A percentile compares a stretch with the other conserved stretches of the same genome.
phyloP scores from a whole-genome alignment of 1,139 yeast genomes.

The Spathaspora sp. region DNA sequence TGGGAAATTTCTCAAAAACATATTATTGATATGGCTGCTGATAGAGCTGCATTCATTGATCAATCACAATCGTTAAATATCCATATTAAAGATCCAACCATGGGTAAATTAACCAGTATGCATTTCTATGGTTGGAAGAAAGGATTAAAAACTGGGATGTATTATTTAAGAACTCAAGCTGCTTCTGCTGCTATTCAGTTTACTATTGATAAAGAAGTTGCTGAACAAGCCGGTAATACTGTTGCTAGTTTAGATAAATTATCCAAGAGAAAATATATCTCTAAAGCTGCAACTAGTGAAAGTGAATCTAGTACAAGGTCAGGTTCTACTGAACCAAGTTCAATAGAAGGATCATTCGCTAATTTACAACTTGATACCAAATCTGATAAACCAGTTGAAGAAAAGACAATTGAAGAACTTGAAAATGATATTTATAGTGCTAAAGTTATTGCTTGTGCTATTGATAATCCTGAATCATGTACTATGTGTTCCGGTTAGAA shows the following conservation, averaged over 20 bases:
- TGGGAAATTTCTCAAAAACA: slow-evolving; percentile 62
- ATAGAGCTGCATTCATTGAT: slow-evolving; percentile 58
- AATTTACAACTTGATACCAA: slow-evolving; percentile 35
- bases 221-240: slow-evolving; percentile 45
- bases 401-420: slow-evolving; percentile 16
- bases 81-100: slow-evolving; percentile 54
- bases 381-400: slow-evolving; percentile 12
- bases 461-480: slow-evolving; percentile 94
- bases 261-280: slow-evolving; percentile 51
- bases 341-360: slow-evolving; percentile 49
- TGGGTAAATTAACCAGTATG: slow-evolving; percentile 59
- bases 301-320: slow-evolving; percentile 31
- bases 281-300: slow-evolving; percentile 31
- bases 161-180: slow-evolving; percentile 61
- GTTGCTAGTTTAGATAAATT: slow-evolving; percentile 57
- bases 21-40: slow-evolving; percentile 61
- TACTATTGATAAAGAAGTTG: slow-evolving; percentile 48
- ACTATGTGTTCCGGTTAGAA: slow-evolving; percentile 96
- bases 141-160: slow-evolving; percentile 65
- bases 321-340: slow-evolving; percentile 49
- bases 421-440: slow-evolving; percentile 83
- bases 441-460: slow-evolving; percentile 94
- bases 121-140: slow-evolving; percentile 65
- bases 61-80: slow-evolving; percentile 63
- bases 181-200: slow-evolving; percentile 64